These are phyloP conservation scores for Roridomyces roridus DNA, from an alignment of 768 basidiomycete genomes.

Conservation along the genomic window DNA sequence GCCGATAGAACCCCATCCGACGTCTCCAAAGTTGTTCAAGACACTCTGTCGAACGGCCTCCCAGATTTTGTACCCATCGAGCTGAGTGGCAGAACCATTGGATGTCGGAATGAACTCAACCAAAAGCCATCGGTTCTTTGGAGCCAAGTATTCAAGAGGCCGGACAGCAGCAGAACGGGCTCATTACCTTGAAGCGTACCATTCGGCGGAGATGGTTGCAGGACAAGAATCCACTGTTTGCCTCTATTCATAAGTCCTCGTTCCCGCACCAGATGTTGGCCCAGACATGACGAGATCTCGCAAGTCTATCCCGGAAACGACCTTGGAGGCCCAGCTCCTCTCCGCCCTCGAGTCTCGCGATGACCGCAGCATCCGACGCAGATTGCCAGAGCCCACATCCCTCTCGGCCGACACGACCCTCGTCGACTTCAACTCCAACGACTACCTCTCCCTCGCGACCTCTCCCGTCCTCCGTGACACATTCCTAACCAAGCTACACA, in stretches of 20 bases:
- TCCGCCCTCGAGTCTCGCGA: constrained; percentile 70
- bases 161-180: background rate
- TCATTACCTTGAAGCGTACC: constrained; percentile 72
- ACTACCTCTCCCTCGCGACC: constrained; percentile 84
- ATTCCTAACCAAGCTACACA: constrained; percentile 61
- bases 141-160: constrained; percentile 5
- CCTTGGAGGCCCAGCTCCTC: constrained; percentile 44
- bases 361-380: constrained; percentile 69
- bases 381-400: constrained; percentile 62
- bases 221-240: background rate
- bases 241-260: too few relatives aligned
- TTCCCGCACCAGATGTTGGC: too few relatives aligned
- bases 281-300: constrained; percentile 7
- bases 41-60: constrained; percentile 73
- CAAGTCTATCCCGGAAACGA: constrained; percentile 16
- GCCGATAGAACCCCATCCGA: constrained; percentile 85
- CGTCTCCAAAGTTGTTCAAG: constrained; percentile 78
- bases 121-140: constrained; percentile 86
- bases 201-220: constrained; percentile 36
- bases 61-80: constrained; percentile 74
- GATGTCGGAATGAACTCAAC: constrained; percentile 75
- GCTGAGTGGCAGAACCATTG: constrained; percentile 18
- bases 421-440: constrained; percentile 87
- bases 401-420: constrained; percentile 41
- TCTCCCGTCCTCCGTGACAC: constrained; percentile 59